Evolutionary conservation across 768 basidiomycete species (phyloP), one percentile per base, ranked within the genome.

Genomic region (Kwoniella sp.): DNA sequence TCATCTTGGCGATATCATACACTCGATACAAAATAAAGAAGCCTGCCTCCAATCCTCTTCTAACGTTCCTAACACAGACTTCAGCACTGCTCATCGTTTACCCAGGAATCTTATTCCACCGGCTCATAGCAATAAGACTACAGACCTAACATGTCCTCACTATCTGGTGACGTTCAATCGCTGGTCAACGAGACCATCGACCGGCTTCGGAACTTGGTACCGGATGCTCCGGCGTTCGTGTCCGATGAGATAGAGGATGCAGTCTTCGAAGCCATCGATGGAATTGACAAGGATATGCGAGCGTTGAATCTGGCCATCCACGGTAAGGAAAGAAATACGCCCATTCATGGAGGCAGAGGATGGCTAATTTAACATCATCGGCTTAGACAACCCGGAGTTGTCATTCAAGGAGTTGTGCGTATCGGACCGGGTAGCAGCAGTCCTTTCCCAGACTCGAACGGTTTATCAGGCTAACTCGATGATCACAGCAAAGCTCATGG

Each of bases 121-220:
- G n/a, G n/a, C n/a, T n/a, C n/a, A n/a, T n/a, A n/a, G n/a, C n/a
- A n/a, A n/a, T n/a, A n/a, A n/a, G n/a, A n/a, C n/a, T n/a, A n/a
- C n/a, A n/a, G n/a, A n/a, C n/a, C n/a, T n/a, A 0, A 17, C 8
- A 12, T 24, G 29, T 36, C 37, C 29, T 13, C 30, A 10, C 55
- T 62, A 29, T 59, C 65, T 15, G 21, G 29, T 21, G 56, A 58
- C 50, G 21, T 58, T 15, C 62, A 60, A 58, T 26, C 57, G 21
- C 49, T 68, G 12, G 67, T 68, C 58, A 60, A 68, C 33, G 63
- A 64, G 55, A 64, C 59, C 13, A 61, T 68, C 55, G 58, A 68
- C 22, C 50, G 30, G 21, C 63, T 68, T 25, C 40, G 55, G 21
- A 48, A 57, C 50, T 55, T 68, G n/a, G 48, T 60, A 2, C 63